Percentiles rank a stretch among this genome's conserved stretches.
Evolutionary conservation across 2,329 filamentous ascomycete species (phyloP).

Genomic region (Coniochaeta pulveracea): DNA sequence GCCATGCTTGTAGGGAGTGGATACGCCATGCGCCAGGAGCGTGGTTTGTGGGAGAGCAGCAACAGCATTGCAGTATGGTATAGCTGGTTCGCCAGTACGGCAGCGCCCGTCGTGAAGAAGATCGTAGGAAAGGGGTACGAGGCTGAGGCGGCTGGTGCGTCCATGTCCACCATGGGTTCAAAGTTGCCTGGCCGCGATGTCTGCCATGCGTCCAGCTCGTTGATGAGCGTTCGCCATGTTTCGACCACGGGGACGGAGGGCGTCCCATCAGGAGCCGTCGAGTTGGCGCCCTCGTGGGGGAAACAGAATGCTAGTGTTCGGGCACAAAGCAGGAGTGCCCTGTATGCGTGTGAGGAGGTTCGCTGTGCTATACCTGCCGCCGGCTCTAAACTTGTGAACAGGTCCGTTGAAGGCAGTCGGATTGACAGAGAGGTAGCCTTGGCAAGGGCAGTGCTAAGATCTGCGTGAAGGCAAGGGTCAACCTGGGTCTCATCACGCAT

Average conservation of each 20-base stretch:
- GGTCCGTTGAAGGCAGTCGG: too few species aligned
- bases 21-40: too few species aligned
- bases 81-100: conserved; percentile 44
- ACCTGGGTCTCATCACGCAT: too few species aligned
- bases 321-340: neutral
- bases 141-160: conserved; percentile 12
- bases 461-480: too few species aligned
- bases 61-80: conserved; percentile 45
- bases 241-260: neutral
- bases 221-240: neutral
- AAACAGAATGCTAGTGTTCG: neutral
- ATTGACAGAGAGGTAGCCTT: too few species aligned
- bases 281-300: neutral
- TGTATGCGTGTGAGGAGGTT: neutral
- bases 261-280: neutral
- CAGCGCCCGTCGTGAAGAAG: conserved; percentile 39
- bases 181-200: neutral
- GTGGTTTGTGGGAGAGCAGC: conserved; percentile 31
- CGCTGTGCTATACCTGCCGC: too few species aligned
- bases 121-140: conserved; percentile 34
- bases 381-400: too few species aligned
- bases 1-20: too few species aligned
- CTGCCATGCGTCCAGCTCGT: neutral
- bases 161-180: conserved; percentile 7
- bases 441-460: too few species aligned